These are phyloP conservation scores for Phytopythium aichiense DNA, from an alignment of 352 stramenopile species.

Conservation along the genomic window DNA sequence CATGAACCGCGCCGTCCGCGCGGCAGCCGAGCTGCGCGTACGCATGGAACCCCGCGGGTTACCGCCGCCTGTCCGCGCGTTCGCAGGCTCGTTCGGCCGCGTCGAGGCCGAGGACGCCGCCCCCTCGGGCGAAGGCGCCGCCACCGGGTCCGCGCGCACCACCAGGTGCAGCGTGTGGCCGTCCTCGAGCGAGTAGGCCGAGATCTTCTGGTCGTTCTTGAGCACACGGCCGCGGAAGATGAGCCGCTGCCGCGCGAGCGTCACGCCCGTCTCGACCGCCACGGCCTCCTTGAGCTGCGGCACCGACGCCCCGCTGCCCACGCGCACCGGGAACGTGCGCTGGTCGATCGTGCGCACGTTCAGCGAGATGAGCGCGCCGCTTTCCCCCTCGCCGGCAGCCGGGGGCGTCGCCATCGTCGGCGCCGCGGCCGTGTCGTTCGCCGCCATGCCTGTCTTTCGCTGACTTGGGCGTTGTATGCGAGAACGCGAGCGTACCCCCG, in stretches of 20 bases:
- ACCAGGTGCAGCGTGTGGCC: constrained; percentile 82
- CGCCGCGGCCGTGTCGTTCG: background rate
- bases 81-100: background rate
- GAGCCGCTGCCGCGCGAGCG: constrained; percentile 66
- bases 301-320: constrained; percentile 60
- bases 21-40: constrained; percentile 4
- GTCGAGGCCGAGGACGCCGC: background rate
- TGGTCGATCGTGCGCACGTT: constrained; percentile 86
- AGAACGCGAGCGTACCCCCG: background rate
- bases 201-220: constrained; percentile 79
- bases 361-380: constrained; percentile 40
- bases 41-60: background rate
- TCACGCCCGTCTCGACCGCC: constrained; percentile 63
- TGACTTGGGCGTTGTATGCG: background rate
- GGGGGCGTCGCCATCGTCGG: constrained; percentile 17
- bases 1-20: constrained; percentile 1
- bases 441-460: background rate
- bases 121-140: background rate
- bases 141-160: constrained; percentile 34
- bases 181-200: constrained; percentile 74
- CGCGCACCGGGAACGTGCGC: constrained; percentile 67
- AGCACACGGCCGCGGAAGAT: constrained; percentile 86
- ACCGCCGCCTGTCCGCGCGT: background rate
- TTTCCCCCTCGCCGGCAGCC: constrained; percentile 5
- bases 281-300: constrained; percentile 73